These are phyloP conservation scores for Fremontodendron californicum DNA, from an alignment of 345 rosid species.

Conservation along the genomic window DNA sequence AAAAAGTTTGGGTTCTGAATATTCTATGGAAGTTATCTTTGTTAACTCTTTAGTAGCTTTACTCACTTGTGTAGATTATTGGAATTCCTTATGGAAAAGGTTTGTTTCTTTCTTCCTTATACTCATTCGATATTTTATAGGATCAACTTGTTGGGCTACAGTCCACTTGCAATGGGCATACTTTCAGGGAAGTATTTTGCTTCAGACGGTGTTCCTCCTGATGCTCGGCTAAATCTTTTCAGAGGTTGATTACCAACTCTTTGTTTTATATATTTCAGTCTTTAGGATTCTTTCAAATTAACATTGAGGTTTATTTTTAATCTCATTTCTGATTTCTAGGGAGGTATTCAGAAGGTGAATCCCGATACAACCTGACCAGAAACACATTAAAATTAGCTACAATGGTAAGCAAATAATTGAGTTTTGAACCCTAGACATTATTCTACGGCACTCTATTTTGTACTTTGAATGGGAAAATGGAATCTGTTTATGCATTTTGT, in stretches of 20 bases:
- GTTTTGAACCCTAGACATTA: neutral
- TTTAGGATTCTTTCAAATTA: neutral
- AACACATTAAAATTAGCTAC: conserved; percentile 29
- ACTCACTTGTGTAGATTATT: neutral
- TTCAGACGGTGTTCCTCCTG: conserved; percentile 39
- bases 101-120: conserved; percentile 1
- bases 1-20: neutral
- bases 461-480: neutral
- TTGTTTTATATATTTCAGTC: neutral
- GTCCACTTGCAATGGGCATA: conserved; percentile 67
- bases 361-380: conserved; percentile 42
- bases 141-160: conserved; percentile 56
- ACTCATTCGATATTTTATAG: conserved; percentile 13
- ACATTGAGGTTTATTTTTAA: neutral
- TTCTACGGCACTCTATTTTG: neutral
- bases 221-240: conserved; percentile 56
- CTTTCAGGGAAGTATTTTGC: conserved; percentile 61
- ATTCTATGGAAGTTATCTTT: neutral
- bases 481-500: neutral
- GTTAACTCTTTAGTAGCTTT: neutral
- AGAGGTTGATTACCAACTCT: conserved; percentile 29
- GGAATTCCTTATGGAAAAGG: neutral
- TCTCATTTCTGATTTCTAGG: conserved; percentile 28
- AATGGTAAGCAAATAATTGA: conserved; percentile 25
- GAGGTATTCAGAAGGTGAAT: conserved; percentile 53